Evolutionary conservation across 306 rosid species (phyloP).

Genomic region (Macrotyloma uniflorum): DNA sequence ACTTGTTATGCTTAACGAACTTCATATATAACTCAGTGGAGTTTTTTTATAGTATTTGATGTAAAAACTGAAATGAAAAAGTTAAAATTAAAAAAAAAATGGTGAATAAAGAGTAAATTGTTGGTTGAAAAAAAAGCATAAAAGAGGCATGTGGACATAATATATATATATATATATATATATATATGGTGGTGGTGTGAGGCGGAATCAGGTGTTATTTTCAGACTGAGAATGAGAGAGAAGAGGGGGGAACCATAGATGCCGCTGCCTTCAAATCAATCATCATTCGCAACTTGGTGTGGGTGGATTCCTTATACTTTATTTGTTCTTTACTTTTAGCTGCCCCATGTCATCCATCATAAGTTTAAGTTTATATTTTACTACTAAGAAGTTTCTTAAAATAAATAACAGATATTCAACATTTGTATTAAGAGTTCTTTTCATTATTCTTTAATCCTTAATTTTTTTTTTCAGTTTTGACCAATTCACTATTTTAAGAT

Average conservation of each 20-base stretch:
- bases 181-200: slow-evolving; percentile 21
- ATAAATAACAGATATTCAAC: too few relatives aligned
- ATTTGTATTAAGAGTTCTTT: too few relatives aligned
- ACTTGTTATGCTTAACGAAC: too few relatives aligned
- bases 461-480: too few relatives aligned
- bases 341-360: neutral
- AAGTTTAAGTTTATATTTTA: too few relatives aligned
- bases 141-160: neutral
- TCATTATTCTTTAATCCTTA: too few relatives aligned
- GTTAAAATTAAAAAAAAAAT: neutral
- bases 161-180: too few relatives aligned
- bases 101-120: neutral
- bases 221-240: neutral
- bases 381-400: too few relatives aligned
- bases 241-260: slow-evolving; percentile 13
- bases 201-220: slow-evolving; percentile 12
- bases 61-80: neutral
- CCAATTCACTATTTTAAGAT: too few relatives aligned
- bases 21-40: neutral
- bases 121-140: neutral
- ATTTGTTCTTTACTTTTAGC: slow-evolving; percentile 11
- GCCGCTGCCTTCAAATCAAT: slow-evolving; percentile 19
- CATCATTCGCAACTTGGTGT: slow-evolving; percentile 5
- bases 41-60: neutral
- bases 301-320: slow-evolving; percentile 3